Conservation (phyloP, 352 stramenopile genomes). For the Achlya hypogyna region DNA sequence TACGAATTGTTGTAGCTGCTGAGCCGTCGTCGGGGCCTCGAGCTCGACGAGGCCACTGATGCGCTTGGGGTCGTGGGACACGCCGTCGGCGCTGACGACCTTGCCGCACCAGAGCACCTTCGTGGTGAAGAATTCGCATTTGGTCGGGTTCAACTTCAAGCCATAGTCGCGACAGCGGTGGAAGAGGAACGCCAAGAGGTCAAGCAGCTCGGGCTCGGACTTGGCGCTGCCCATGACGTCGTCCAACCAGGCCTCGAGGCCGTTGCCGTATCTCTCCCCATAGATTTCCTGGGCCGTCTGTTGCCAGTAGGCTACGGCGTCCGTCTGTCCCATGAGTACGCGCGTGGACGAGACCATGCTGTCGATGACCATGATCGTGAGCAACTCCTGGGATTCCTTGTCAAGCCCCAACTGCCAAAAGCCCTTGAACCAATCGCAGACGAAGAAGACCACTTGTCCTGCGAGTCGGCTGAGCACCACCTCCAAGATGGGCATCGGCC, state of each 20-base stretch:
- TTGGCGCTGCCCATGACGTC: constrained; percentile 23
- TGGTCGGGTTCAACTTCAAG: neutral
- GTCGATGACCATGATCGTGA: constrained; percentile 21
- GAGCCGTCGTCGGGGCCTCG: constrained; percentile 1
- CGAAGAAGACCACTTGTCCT: constrained; percentile 1
- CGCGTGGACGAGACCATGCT: constrained; percentile 22
- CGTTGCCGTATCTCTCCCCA: neutral
- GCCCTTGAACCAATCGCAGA: constrained; percentile 8
- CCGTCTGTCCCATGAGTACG: constrained; percentile 20
- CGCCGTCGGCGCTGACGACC: constrained; percentile 18
- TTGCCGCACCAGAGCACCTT: constrained; percentile 21
- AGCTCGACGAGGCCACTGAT: constrained; percentile 8
- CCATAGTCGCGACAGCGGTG: neutral
- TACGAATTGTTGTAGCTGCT: constrained; percentile 27
- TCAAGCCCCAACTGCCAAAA: constrained; percentile 20
- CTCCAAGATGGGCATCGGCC: constrained; percentile 11
- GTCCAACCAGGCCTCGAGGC: neutral
- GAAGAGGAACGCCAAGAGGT: constrained; percentile 12
- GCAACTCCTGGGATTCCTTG: constrained; percentile 18
- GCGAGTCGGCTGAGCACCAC: neutral
- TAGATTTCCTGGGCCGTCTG: constrained; percentile 22
- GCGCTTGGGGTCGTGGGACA: constrained; percentile 9
- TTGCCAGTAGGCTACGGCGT: constrained; percentile 25
- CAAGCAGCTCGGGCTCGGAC: constrained; percentile 8
- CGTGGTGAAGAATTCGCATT: neutral